Conservation (phyloP, 331 rosid species). For the Malus hybrid region DNA sequence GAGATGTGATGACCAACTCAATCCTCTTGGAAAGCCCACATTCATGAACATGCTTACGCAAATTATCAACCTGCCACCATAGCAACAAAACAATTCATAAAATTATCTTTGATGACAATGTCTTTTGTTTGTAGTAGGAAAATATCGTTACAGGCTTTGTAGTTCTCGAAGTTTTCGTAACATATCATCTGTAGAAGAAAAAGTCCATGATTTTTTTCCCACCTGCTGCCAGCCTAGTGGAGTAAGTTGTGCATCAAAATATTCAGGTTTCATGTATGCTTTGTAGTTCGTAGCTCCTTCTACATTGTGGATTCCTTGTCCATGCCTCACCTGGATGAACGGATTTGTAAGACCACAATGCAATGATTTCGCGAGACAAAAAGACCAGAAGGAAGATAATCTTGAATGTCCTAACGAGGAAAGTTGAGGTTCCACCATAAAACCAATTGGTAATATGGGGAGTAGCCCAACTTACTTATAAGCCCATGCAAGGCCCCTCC, state of each 20-base stretch:
- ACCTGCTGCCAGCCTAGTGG: slow-evolving; percentile 51
- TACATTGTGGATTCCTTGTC: slow-evolving; percentile 44
- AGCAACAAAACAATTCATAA: neutral
- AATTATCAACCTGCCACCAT: slow-evolving; percentile 33
- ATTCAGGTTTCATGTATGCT: slow-evolving; percentile 35
- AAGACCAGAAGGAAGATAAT: slow-evolving; percentile 10
- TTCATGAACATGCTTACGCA: slow-evolving; percentile 37
- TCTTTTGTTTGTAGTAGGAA: neutral
- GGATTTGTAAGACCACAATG: slow-evolving; percentile 24
- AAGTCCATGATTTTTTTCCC: slow-evolving; percentile 3
- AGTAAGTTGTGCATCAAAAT: slow-evolving; percentile 40
- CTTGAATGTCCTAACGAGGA: slow-evolving; percentile 12
- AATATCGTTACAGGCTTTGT: neutral
- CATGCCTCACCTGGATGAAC: slow-evolving; percentile 45
- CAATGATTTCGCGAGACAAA: slow-evolving; percentile 10
- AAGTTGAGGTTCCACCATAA: no score
- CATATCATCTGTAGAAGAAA: neutral
- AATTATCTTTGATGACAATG: neutral
- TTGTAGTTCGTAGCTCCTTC: slow-evolving; percentile 42
- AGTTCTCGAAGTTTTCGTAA: neutral
- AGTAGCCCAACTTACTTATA: no score
- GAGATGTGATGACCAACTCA: slow-evolving; percentile 36
- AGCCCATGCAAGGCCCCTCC: no score
- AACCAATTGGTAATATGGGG: no score
- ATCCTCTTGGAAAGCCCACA: slow-evolving; percentile 40